Percentiles rank a stretch among this genome's conserved stretches.
Conservation (phyloP, 129 eudicot species). For the Apium graveolens region DNA sequence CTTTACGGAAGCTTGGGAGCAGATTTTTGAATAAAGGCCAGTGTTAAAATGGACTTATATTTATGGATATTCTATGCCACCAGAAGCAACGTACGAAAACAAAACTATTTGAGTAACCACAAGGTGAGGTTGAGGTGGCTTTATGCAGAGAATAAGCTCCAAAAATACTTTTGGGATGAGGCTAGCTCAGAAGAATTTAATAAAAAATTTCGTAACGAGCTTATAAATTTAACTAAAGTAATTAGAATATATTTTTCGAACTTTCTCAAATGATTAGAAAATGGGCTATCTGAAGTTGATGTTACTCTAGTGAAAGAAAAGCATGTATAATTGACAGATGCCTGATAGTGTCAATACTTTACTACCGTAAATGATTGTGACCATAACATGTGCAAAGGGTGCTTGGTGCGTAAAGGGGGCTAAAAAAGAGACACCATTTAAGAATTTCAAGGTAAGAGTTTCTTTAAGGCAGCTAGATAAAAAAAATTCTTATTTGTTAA, state of each 20-base stretch:
- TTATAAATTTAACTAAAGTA: not conserved
- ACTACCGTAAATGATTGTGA: no score
- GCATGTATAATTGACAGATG: not conserved
- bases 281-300: conserved; percentile 2
- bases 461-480: no score
- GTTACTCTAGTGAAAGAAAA: not conserved
- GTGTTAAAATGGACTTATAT: no score
- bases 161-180: not conserved
- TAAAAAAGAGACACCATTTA: no score
- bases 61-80: no score
- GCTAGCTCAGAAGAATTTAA: no score
- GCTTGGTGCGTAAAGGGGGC: not conserved
- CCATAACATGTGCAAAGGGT: not conserved
- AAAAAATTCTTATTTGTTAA: no score
- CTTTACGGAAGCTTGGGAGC: no score
- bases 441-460: no score
- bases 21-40: no score
- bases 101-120: not conserved
- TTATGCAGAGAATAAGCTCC: not conserved
- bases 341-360: no score
- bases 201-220: not conserved
- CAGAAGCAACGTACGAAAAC: no score
- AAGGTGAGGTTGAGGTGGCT: not conserved
- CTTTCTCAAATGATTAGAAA: not conserved
- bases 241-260: not conserved